A percentile compares a stretch with the other conserved stretches of the same genome.
These are phyloP conservation scores for Acrocalymma vagum DNA, from an alignment of 2,329 filamentous ascomycete species.

Conservation along the genomic window DNA sequence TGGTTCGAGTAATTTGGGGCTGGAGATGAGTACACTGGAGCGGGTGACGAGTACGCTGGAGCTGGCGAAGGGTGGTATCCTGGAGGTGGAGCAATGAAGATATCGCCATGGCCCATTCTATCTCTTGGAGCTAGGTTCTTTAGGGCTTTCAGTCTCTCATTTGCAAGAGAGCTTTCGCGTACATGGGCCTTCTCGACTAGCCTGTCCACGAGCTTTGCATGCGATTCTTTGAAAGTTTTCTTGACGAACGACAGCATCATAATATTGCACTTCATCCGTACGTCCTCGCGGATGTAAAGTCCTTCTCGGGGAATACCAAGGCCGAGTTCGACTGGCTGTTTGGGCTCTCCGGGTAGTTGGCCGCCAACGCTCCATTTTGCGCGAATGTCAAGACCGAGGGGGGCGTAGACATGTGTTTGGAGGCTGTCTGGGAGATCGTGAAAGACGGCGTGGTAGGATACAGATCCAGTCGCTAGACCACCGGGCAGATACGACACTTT, in stretches of 20 bases:
- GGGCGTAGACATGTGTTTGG: conserved; percentile 85
- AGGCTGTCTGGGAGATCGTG: conserved; percentile 76
- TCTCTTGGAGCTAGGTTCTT: conserved; percentile 40
- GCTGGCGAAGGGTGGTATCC: conserved; percentile 28
- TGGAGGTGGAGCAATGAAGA: conserved; percentile 46
- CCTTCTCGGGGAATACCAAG: conserved; percentile 72
- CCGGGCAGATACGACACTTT: conserved; percentile 78
- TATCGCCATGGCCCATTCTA: conserved; percentile 41
- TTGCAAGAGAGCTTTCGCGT: conserved; percentile 43
- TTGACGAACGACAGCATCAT: conserved; percentile 81
- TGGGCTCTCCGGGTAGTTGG: conserved; percentile 73
- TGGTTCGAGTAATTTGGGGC: not conserved
- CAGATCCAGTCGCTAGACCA: conserved; percentile 68
- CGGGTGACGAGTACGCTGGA: too few species aligned
- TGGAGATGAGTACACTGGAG: conserved; percentile 14
- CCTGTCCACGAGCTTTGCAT: conserved; percentile 72
- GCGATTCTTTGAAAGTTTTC: conserved; percentile 80
- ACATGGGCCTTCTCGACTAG: conserved; percentile 47
- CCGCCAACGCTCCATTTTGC: conserved; percentile 81
- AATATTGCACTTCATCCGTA: conserved; percentile 82
- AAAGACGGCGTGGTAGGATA: conserved; percentile 83
- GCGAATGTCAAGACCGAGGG: conserved; percentile 80
- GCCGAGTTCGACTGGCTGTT: conserved; percentile 71
- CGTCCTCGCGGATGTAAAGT: conserved; percentile 84
- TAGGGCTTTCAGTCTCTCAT: conserved; percentile 39